Evolutionary conservation across 1,284 basidiomycete genomes (phyloP), one percentile per base, ranked within the genome.

Genomic region (Peniophora sp.): DNA sequence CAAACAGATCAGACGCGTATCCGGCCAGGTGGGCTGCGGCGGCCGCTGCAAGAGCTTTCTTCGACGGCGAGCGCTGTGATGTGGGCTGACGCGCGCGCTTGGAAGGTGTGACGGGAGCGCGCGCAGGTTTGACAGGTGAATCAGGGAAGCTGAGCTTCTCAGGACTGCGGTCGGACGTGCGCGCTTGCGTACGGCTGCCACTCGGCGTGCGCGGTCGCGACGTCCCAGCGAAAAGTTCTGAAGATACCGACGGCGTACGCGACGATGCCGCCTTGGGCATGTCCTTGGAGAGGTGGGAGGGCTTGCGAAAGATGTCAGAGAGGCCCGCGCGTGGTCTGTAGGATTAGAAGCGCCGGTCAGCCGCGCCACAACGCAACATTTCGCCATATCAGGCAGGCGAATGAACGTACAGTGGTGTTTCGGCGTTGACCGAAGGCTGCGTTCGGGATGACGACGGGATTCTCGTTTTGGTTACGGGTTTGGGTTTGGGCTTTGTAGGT

Each of bases 1-100:
- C 60, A 72, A 98, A 84, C 68, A 98, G 72, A n/a, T 76, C 58
- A 24, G 73, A 65, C 1, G 85, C 82, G 62, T 87, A 88, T 3
- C 62, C 63, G 39, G 73, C 72, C 22, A 75, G 70, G 24, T 68
- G 68, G 23, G 65, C 66, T 46, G 73, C 72, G 47, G 80, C 75
- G 5, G 69, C 73, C 18, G 65, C 68, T 22, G 62, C 66, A 34
- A 66, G 60, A 0, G 68, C 70, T 56, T 78, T 82, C 66, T 79
- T 78, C 14, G 68, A 64, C 37, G 58, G 39, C n/a, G 39, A n/a
- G 39, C 39, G 39, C 15, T 17, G 39, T 41, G 39, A 22, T 41
- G 39, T 5, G 5, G n/a, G 39, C 20, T n/a, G 39, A 8, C n/a
- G 39, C n/a, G 39, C n/a, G 39, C 20, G 20, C 20, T n/a, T 41